Conservation (phyloP, 306 rosid genomes). For the Oxytropis ochrocephala region DNA sequence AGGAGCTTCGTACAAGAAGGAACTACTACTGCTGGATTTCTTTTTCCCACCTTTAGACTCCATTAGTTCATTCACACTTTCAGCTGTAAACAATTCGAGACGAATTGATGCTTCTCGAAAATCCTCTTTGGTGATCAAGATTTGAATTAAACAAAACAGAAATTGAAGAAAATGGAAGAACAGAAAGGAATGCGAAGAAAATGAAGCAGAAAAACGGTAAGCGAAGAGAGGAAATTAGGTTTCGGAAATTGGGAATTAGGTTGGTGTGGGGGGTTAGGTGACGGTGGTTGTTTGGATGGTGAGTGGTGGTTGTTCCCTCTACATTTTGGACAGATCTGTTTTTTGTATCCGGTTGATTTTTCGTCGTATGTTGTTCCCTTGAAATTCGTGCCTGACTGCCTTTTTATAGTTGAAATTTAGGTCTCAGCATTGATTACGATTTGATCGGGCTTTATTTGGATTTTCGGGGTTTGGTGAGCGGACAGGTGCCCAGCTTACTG, state of each 20-base stretch:
- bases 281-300: too few relatives aligned
- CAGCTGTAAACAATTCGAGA: background rate
- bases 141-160: background rate
- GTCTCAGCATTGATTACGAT: too few relatives aligned
- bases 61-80: conserved; percentile 78
- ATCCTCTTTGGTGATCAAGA: background rate
- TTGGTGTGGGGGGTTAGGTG: background rate
- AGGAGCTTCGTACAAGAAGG: conserved; percentile 85
- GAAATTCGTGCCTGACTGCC: too few relatives aligned
- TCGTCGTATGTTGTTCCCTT: too few relatives aligned
- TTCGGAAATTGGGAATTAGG: background rate
- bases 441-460: too few relatives aligned
- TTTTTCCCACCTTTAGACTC: conserved; percentile 89
- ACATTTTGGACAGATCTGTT: too few relatives aligned
- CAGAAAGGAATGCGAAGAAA: background rate
- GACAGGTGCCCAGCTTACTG: too few relatives aligned
- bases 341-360: too few relatives aligned
- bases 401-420: too few relatives aligned
- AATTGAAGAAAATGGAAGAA: background rate
- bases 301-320: too few relatives aligned
- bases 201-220: background rate
- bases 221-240: background rate
- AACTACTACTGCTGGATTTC: conserved; percentile 78
- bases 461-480: too few relatives aligned
- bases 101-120: background rate